Percentiles rank a stretch among this genome's conserved stretches.
phyloP scores from a whole-genome alignment of 1,139 yeast genomes.

The Kodamaea anthophila region DNA sequence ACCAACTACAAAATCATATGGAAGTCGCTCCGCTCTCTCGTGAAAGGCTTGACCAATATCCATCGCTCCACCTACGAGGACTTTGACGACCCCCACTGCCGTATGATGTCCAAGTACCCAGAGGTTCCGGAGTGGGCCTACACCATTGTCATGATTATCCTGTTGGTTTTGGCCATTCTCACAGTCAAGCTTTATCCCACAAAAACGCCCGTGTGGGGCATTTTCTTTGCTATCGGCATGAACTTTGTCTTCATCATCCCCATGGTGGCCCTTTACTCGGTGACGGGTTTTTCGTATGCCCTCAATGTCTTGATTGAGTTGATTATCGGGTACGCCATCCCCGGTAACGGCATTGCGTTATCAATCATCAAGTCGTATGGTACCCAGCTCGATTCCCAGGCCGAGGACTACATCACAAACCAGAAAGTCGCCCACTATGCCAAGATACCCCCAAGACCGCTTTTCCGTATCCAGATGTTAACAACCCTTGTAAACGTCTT shows the following conservation, averaged over 20 bases:
- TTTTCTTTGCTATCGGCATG: slow-evolving; percentile 17
- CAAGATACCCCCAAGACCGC: slow-evolving; percentile 28
- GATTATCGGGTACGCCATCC: slow-evolving; percentile 15
- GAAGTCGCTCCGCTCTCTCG: slow-evolving; percentile 7
- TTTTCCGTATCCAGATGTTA: slow-evolving; percentile 27
- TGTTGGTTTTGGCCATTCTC: slow-evolving; percentile 12
- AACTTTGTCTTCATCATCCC: slow-evolving; percentile 17
- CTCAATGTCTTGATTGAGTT: slow-evolving; percentile 16
- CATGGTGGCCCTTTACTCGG: slow-evolving; percentile 12
- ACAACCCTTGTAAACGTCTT: slow-evolving; percentile 21
- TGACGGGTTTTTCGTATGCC: slow-evolving; percentile 15
- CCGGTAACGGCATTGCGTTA: slow-evolving; percentile 17
- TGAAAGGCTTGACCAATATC: slow-evolving; percentile 6
- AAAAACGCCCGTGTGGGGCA: slow-evolving; percentile 17
- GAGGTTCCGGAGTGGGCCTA: slow-evolving; percentile 15
- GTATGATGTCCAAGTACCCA: slow-evolving; percentile 11
- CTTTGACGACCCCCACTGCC: slow-evolving; percentile 12
- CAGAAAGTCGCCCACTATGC: slow-evolving; percentile 32
- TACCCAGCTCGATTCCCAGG: slow-evolving; percentile 25
- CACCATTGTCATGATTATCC: slow-evolving; percentile 9
- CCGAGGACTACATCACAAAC: slow-evolving; percentile 30
- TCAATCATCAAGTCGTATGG: slow-evolving; percentile 16
- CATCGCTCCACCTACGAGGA: slow-evolving; percentile 10
- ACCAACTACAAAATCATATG: slow-evolving; percentile 7
- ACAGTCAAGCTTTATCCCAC: slow-evolving; percentile 15